Percentiles rank a stretch among this genome's conserved stretches.
These are phyloP conservation scores for Nectriaceae sp. DNA, from an alignment of 2,329 filamentous ascomycete genomes.

Conservation along the genomic window DNA sequence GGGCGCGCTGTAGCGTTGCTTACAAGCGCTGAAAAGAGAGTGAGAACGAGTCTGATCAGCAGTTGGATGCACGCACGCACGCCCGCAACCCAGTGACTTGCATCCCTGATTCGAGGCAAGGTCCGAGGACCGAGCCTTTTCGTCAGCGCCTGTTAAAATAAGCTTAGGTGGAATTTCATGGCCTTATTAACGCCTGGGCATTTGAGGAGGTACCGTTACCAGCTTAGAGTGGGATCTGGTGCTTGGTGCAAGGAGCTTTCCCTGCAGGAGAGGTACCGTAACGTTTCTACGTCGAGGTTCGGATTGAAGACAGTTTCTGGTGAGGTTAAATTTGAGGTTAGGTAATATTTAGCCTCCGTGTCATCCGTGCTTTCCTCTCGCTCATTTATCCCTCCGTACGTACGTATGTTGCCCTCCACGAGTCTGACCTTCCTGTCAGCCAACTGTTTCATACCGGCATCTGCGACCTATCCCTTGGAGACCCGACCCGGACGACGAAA, in stretches of 20 bases:
- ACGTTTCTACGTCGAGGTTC: no score
- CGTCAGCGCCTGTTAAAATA: conserved; percentile 12
- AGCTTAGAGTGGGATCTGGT: background rate
- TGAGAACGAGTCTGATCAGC: no score
- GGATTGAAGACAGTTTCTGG: no score
- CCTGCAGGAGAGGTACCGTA: no score
- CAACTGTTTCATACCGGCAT: background rate
- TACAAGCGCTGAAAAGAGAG: background rate
- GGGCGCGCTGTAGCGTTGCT: background rate
- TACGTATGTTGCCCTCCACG: background rate
- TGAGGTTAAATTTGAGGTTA: no score
- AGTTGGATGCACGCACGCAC: background rate
- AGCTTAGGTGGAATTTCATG: conserved; percentile 15
- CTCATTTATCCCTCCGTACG: background rate
- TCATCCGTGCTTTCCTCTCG: background rate
- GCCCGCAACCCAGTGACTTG: background rate
- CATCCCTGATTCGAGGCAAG: background rate
- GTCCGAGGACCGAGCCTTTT: conserved; percentile 9
- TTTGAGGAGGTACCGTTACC: background rate
- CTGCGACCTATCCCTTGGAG: no score
- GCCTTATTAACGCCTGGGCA: background rate
- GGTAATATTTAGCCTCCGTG: background rate
- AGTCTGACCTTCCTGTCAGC: background rate
- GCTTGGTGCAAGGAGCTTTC: no score
- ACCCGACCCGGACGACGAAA: no score